Evolutionary conservation across 1,284 basidiomycete genomes (phyloP).

Genomic region (Rugosomyces carneus): DNA sequence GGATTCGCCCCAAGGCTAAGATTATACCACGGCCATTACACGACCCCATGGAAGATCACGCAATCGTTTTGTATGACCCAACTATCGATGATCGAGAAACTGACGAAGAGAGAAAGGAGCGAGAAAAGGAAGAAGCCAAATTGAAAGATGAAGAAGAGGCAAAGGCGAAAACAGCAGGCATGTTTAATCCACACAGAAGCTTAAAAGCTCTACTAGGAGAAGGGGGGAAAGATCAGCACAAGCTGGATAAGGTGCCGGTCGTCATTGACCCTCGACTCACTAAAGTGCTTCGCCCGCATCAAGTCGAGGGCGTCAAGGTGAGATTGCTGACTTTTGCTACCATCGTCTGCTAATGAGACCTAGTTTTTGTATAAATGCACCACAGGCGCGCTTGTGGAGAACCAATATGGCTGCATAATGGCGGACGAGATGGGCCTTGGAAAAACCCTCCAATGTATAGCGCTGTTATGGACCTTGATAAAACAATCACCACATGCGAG

Average conservation of each 20-base stretch:
- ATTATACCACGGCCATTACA: constrained; percentile 88
- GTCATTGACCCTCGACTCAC: constrained; percentile 89
- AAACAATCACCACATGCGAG: constrained; percentile 91
- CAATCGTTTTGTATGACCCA: constrained; percentile 96
- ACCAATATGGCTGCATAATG: constrained; percentile 97
- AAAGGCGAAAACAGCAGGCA: constrained; percentile 56
- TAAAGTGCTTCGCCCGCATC: constrained; percentile 93
- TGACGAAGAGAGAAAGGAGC: constrained; percentile 70
- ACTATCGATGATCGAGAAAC: constrained; percentile 91
- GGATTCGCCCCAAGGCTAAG: constrained; percentile 78
- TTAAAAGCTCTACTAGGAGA: constrained; percentile 81
- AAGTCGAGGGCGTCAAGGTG: constrained; percentile 97
- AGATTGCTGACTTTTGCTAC: constrained; percentile 17
- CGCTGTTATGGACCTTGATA: constrained; percentile 93
- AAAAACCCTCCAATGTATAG: constrained; percentile 95
- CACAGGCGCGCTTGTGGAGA: constrained; percentile 87
- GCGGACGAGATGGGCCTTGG: constrained; percentile 99
- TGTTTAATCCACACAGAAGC: constrained; percentile 91
- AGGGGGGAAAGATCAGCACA: constrained; percentile 60
- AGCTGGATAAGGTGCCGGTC: constrained; percentile 83
- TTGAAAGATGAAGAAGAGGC: constrained; percentile 61
- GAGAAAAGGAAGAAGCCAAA: constrained; percentile 66
- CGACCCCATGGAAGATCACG: constrained; percentile 97
- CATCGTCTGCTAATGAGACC: not conserved
- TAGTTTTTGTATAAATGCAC: constrained; percentile 94